Percentiles rank a stretch among this genome's conserved stretches.
phyloP scores from a whole-genome alignment of 306 rosid genomes.

The Gastrolobium villosum region DNA sequence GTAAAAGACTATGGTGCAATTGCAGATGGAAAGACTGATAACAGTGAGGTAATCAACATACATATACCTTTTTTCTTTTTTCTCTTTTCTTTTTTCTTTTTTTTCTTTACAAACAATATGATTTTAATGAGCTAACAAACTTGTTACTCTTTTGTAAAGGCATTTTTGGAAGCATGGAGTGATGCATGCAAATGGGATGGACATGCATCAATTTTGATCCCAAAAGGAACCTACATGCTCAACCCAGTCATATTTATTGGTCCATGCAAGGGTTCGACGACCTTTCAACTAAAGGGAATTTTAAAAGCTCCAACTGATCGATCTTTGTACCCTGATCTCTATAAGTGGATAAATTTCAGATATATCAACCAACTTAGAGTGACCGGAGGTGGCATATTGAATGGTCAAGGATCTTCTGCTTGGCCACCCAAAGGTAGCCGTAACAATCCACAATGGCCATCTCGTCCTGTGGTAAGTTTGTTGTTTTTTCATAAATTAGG shows the following conservation, averaged over 20 bases:
- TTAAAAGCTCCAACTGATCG: slow-evolving; percentile 60
- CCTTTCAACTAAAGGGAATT: slow-evolving; percentile 54
- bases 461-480: slow-evolving; percentile 56
- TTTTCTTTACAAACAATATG: not conserved
- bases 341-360: slow-evolving; percentile 65
- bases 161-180: slow-evolving; percentile 61
- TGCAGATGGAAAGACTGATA: slow-evolving; percentile 43
- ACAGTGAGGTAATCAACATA: slow-evolving; percentile 42
- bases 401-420: slow-evolving; percentile 66
- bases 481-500: not conserved
- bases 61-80: not conserved
- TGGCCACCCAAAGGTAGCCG: slow-evolving; percentile 57
- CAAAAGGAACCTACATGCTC: slow-evolving; percentile 58
- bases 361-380: slow-evolving; percentile 50
- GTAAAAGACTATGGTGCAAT: slow-evolving; percentile 52
- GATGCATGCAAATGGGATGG: slow-evolving; percentile 61
- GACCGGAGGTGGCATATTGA: slow-evolving; percentile 66
- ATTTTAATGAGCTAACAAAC: not conserved
- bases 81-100: too few relatives aligned
- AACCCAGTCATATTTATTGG: slow-evolving; percentile 53
- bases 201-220: slow-evolving; percentile 25
- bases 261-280: slow-evolving; percentile 60
- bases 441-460: slow-evolving; percentile 45
- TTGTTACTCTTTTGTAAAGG: slow-evolving; percentile 34
- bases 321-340: not conserved